Base-by-base conservation (phyloP, 139 green algal species). In the Zygnema circumcarinatum region DNA sequence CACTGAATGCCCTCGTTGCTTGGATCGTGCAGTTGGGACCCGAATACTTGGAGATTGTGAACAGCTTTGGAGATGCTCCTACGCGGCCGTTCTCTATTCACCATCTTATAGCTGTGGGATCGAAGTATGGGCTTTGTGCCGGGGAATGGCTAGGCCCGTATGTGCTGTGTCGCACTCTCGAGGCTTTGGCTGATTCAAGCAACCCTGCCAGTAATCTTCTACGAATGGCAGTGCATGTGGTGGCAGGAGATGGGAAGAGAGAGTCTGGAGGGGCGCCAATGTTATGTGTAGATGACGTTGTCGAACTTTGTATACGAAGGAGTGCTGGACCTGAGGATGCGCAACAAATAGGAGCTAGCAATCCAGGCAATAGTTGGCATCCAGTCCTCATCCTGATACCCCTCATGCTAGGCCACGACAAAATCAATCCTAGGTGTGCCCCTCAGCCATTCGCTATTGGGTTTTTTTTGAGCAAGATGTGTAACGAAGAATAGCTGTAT, bases 131-230 rank as follows among this genome's bases (percentile, higher is more conserved):
- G 36, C 93, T 98, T 1, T 87, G 93, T 2, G 84, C 95, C 0
- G 96, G 96, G 0, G 85, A 92, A 72, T 98, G 96, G 96, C 81
- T 98, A 69, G 96, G 96, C 0, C 96, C 96, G 0, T 98, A 94
- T 91, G 93, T 92, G 38, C 91, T 97, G 54, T 98, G 94, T 92
- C 91, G 93, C 29, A 87, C 94, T 41, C 67, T 98, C 78, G 92
- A 94, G 78, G 89, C 91, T 20, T 81, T 93, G 2, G 89, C 74
- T 3, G 16, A 56, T 41, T n/a, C 80, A 25, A 7, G 7, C 20
- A 22, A 53, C 80, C 21, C 7, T 39, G 2, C 31, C 3, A 35
- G 38, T 78, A 47, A 3, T 38, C 16, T 11, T 40, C 56, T 84
- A 38, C 54, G 38, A 41, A 72, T 84, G 38, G 78, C 38, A 7